phyloP scores from a whole-genome alignment of 2,329 filamentous ascomycete genomes.

The Scolecobasidium constrictum region DNA sequence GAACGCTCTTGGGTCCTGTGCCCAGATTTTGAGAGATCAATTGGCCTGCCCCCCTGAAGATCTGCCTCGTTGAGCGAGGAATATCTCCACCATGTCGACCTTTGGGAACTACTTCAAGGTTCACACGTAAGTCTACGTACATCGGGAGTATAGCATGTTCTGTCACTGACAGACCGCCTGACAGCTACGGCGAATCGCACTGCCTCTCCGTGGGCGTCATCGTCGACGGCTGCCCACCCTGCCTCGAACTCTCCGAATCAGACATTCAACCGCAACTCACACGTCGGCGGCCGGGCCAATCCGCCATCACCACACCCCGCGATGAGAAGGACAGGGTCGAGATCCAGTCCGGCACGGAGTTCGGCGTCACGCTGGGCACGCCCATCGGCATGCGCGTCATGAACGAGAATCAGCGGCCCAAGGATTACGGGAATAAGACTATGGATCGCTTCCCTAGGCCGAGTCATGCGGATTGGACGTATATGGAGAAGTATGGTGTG shows the following conservation, averaged over 20 bases:
- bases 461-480: conserved; percentile 92
- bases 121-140: conserved; percentile 64
- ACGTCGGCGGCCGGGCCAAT: conserved; percentile 72
- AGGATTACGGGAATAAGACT: conserved; percentile 81
- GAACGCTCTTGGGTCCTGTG: too few species aligned
- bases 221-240: conserved; percentile 83
- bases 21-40: not conserved
- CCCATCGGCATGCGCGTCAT: conserved; percentile 79
- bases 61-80: not conserved
- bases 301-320: conserved; percentile 78
- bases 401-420: conserved; percentile 87
- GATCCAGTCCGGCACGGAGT: conserved; percentile 88
- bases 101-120: conserved; percentile 76
- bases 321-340: conserved; percentile 86
- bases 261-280: conserved; percentile 95
- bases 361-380: conserved; percentile 79
- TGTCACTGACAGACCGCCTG: conserved; percentile 12
- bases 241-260: conserved; percentile 70
- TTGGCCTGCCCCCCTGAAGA: not conserved
- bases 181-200: conserved; percentile 67
- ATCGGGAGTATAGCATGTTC: conserved; percentile 9
- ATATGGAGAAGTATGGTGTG: conserved; percentile 92
- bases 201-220: conserved; percentile 91
- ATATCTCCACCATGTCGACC: conserved; percentile 56
- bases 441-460: conserved; percentile 89